Percentiles rank a stretch among this genome's conserved stretches.
Evolutionary conservation across 1,284 basidiomycete genomes (phyloP).

Genomic region (Abortiporus biennis): DNA sequence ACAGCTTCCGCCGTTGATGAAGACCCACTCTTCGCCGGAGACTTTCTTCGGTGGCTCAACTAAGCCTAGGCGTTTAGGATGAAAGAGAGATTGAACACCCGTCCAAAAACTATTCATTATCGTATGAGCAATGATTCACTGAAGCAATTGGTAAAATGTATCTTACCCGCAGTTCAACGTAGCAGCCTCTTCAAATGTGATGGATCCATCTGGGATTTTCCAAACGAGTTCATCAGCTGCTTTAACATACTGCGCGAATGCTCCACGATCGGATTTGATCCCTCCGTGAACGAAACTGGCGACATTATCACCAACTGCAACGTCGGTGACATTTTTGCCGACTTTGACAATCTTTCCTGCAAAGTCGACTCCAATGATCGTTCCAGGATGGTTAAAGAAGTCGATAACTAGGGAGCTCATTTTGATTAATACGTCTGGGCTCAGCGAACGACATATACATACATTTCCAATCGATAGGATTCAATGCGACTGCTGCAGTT

Average conservation of each 20-base stretch:
- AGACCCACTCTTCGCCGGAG: constrained; percentile 19
- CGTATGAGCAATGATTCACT: background rate
- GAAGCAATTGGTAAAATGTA: background rate
- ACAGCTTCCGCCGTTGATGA: constrained; percentile 27
- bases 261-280: constrained; percentile 22
- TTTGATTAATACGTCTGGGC: too few species aligned
- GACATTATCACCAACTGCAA: constrained; percentile 19
- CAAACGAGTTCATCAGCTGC: constrained; percentile 25
- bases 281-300: constrained; percentile 21
- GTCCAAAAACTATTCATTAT: constrained; percentile 22
- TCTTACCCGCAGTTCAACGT: constrained; percentile 31
- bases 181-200: constrained; percentile 30
- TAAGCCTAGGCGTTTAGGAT: constrained; percentile 18
- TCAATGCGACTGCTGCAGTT: constrained; percentile 16
- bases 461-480: constrained; percentile 19
- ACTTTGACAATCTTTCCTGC: constrained; percentile 18
- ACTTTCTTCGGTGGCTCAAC: constrained; percentile 19
- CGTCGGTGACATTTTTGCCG: constrained; percentile 17
- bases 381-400: background rate
- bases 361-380: constrained; percentile 17
- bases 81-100: constrained; percentile 29
- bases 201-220: constrained; percentile 24
- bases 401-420: constrained; percentile 18
- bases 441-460: constrained; percentile 22
- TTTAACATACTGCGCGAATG: constrained; percentile 35